These are phyloP conservation scores for Pseudopithomyces chartarum DNA, from an alignment of 2,329 filamentous ascomycete genomes.

Conservation along the genomic window DNA sequence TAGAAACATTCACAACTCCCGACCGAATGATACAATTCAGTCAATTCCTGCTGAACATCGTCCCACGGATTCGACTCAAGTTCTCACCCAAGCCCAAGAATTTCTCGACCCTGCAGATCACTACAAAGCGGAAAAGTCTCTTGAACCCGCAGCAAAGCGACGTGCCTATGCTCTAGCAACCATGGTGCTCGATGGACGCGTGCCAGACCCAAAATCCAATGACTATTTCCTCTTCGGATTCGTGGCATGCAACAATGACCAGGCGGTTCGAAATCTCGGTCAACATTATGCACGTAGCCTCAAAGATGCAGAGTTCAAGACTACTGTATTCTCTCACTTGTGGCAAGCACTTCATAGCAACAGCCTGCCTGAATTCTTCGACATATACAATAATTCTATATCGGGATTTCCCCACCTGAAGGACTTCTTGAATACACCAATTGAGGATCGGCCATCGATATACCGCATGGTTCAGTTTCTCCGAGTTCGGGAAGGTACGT, in stretches of 20 bases:
- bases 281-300: constrained; percentile 19
- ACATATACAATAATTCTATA: constrained; percentile 5
- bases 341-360: constrained; percentile 11
- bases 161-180: constrained; percentile 2
- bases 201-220: neutral
- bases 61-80: neutral
- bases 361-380: constrained; percentile 12
- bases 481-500: neutral
- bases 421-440: constrained; percentile 13
- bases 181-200: neutral
- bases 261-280: constrained; percentile 10
- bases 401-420: constrained; percentile 9
- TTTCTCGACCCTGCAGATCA: constrained; percentile 7
- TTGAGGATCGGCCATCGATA: constrained; percentile 9
- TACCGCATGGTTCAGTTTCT: constrained; percentile 27
- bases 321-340: constrained; percentile 11
- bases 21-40: neutral
- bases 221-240: constrained; percentile 28
- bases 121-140: neutral
- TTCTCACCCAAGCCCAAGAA: neutral
- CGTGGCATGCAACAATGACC: constrained; percentile 1
- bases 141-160: constrained; percentile 13
- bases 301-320: neutral
- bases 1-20: no score
- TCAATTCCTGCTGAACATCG: no score